phyloP scores from a whole-genome alignment of 768 basidiomycete species.

The Mycena kentingensis region DNA sequence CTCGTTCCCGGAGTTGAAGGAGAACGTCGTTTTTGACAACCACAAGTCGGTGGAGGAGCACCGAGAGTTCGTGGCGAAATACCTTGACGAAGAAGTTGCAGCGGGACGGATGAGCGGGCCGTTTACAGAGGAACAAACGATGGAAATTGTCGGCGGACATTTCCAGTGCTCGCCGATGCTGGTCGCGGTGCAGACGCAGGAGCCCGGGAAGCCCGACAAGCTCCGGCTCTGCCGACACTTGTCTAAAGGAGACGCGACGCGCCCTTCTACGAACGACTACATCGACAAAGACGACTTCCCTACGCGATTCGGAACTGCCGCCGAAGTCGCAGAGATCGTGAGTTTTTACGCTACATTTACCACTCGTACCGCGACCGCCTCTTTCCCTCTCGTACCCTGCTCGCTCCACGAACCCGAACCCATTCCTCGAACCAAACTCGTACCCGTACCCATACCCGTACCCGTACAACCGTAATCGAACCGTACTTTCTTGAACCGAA shows the following conservation, averaged over 20 bases:
- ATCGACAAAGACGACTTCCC: too few relatives aligned
- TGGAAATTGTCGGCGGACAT: slow-evolving; percentile 14
- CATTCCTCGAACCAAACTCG: background rate
- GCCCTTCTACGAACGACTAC: slow-evolving; percentile 18
- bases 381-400: background rate
- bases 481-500: background rate
- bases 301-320: too few relatives aligned
- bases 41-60: background rate
- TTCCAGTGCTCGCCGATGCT: slow-evolving; percentile 25
- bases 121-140: slow-evolving; percentile 7
- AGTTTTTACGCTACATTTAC: too few relatives aligned
- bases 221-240: slow-evolving; percentile 20
- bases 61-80: slow-evolving; percentile 5
- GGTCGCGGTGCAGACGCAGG: slow-evolving; percentile 15
- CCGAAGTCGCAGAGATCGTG: too few relatives aligned
- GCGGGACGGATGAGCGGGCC: slow-evolving; percentile 20
- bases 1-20: background rate
- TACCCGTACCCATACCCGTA: background rate
- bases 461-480: too few relatives aligned
- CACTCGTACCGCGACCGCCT: background rate
- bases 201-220: slow-evolving; percentile 18
- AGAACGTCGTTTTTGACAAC: slow-evolving; percentile 8
- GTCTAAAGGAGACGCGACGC: slow-evolving; percentile 10
- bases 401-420: background rate
- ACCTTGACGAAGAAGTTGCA: slow-evolving; percentile 16